phyloP scores from a whole-genome alignment of 441 rosid species.

The Populus trichocarpa region DNA sequence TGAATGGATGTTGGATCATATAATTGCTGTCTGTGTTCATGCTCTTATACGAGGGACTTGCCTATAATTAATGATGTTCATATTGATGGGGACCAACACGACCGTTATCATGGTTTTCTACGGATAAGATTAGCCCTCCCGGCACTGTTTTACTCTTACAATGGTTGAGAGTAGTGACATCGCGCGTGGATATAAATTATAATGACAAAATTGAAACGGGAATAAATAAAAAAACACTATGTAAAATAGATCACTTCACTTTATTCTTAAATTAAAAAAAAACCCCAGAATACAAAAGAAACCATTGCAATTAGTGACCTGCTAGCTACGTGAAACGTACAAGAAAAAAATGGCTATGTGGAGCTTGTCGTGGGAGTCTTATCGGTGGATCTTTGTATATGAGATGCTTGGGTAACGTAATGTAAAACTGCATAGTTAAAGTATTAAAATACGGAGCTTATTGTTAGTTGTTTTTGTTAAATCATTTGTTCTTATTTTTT shows the following conservation, averaged over 20 bases:
- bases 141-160: neutral
- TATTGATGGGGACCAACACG: too few relatives aligned
- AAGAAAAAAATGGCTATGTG: neutral
- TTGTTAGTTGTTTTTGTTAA: neutral
- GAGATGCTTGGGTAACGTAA: neutral
- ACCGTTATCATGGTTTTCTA: neutral
- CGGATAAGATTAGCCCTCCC: too few relatives aligned
- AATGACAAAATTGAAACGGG: neutral
- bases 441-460: neutral
- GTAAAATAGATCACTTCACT: too few relatives aligned
- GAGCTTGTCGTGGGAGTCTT: neutral
- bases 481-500: too few relatives aligned
- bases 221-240: too few relatives aligned
- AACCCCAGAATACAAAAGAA: neutral
- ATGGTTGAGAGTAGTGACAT: neutral
- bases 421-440: neutral
- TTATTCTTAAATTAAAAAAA: too few relatives aligned
- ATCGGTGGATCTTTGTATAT: neutral
- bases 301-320: neutral
- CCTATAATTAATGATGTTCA: too few relatives aligned
- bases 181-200: neutral
- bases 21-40: neutral
- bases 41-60: too few relatives aligned
- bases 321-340: neutral
- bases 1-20: constrained; percentile 14